Evolutionary conservation across 768 basidiomycete genomes (phyloP).

Genomic region (Pseudohyphozyma bogoriensis): DNA sequence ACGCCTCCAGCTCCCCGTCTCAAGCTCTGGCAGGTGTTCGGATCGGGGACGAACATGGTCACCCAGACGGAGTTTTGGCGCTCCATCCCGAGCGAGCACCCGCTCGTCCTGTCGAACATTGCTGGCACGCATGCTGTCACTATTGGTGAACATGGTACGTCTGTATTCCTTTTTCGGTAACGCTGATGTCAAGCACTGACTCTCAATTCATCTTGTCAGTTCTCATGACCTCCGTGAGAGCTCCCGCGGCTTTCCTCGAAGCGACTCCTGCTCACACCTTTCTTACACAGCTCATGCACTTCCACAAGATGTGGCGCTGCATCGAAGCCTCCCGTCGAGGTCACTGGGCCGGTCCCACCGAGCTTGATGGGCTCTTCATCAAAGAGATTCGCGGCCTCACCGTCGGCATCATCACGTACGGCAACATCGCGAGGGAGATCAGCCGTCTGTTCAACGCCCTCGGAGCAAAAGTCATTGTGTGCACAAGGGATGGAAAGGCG

Average conservation of each 20-base stretch:
- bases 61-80: not conserved
- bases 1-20: not conserved
- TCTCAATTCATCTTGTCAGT: not conserved
- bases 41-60: not conserved
- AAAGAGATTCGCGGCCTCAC: not conserved
- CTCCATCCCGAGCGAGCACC: not conserved
- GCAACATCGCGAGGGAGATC: not conserved
- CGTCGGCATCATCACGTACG: not conserved
- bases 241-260: not conserved
- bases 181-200: not conserved
- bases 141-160: conserved; percentile 1
- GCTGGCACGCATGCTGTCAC: not conserved
- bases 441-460: not conserved
- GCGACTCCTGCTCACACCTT: not conserved
- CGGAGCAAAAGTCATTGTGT: not conserved
- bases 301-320: not conserved
- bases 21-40: not conserved
- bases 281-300: not conserved
- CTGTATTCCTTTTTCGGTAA: not conserved
- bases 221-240: not conserved
- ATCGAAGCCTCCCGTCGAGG: not conserved
- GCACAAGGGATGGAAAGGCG: not conserved
- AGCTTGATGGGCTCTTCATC: not conserved
- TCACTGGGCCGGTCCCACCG: not conserved
- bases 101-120: not conserved